Conservation (phyloP, 495 filamentous ascomycete genomes). For the Glutinoglossum americanum region DNA sequence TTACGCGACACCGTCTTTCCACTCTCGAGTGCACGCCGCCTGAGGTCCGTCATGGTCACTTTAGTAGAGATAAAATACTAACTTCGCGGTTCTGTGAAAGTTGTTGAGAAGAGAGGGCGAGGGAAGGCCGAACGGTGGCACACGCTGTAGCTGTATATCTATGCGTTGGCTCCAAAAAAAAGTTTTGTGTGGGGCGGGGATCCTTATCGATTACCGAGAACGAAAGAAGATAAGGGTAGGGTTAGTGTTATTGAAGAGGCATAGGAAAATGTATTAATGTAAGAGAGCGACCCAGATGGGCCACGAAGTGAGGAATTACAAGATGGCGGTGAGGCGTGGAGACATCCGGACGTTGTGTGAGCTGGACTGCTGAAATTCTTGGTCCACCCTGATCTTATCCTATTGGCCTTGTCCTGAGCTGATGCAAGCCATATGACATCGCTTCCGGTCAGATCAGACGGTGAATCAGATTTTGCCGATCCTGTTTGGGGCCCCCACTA, state of each 20-base stretch:
- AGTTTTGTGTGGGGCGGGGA: neutral
- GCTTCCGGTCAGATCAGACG: neutral
- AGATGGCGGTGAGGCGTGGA: neutral
- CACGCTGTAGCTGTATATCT: neutral
- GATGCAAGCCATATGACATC: neutral
- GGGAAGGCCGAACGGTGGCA: neutral
- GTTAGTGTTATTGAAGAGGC: neutral
- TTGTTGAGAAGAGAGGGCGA: neutral
- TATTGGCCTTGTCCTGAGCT: neutral
- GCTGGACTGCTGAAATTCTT: neutral
- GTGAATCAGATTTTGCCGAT: no score
- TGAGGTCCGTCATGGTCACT: conserved; percentile 45
- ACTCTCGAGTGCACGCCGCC: conserved; percentile 66
- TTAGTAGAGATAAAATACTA: neutral
- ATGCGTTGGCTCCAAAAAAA: neutral
- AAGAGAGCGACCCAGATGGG: neutral
- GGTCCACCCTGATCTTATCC: neutral
- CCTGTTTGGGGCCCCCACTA: no score
- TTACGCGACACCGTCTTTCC: conserved; percentile 87
- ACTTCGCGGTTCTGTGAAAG: neutral
- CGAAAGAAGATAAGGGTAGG: neutral
- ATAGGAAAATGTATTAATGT: neutral
- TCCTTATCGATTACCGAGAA: neutral
- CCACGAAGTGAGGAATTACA: neutral
- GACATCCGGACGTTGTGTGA: neutral